Evolutionary conservation across 768 basidiomycete species (phyloP).

Genomic region (Lactifluus piperatus): DNA sequence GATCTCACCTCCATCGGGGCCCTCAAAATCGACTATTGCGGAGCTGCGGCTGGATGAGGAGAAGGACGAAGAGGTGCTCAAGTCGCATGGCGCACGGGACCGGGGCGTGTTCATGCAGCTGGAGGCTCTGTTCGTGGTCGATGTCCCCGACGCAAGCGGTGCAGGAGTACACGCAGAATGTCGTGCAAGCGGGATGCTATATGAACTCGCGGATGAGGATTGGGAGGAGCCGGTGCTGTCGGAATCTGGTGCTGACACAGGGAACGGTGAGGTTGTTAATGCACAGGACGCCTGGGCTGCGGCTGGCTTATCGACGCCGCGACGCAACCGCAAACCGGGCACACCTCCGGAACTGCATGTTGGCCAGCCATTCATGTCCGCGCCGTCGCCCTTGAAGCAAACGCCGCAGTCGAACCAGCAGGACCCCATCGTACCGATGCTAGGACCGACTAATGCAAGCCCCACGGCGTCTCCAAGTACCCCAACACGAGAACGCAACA

Average conservation of each 20-base stretch:
- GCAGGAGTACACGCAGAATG: conserved; percentile 42
- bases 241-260: conserved; percentile 17
- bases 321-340: conserved; percentile 1
- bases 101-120: conserved; percentile 68
- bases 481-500: not conserved
- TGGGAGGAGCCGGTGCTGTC: conserved; percentile 39
- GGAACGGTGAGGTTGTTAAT: conserved; percentile 27
- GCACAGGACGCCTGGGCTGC: conserved; percentile 13
- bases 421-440: conserved; percentile 17
- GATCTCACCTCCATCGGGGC: conserved; percentile 56
- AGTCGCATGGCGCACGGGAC: conserved; percentile 40
- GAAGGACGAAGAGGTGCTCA: conserved; percentile 3
- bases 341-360: conserved; percentile 7
- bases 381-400: conserved; percentile 29
- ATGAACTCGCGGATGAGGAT: conserved; percentile 68
- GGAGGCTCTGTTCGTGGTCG: conserved; percentile 55
- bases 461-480: conserved; percentile 17
- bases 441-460: not conserved
- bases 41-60: conserved; percentile 13
- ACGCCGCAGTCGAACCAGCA: conserved; percentile 26
- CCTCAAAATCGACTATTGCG: conserved; percentile 26
- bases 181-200: conserved; percentile 63
- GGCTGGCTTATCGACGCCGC: conserved; percentile 1
- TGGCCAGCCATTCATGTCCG: conserved; percentile 25
- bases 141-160: conserved; percentile 38